A percentile compares a stretch with the other conserved stretches of the same genome.
Evolutionary conservation across 345 rosid species (phyloP).

Genomic region (Diplotaxis tenuifolia): DNA sequence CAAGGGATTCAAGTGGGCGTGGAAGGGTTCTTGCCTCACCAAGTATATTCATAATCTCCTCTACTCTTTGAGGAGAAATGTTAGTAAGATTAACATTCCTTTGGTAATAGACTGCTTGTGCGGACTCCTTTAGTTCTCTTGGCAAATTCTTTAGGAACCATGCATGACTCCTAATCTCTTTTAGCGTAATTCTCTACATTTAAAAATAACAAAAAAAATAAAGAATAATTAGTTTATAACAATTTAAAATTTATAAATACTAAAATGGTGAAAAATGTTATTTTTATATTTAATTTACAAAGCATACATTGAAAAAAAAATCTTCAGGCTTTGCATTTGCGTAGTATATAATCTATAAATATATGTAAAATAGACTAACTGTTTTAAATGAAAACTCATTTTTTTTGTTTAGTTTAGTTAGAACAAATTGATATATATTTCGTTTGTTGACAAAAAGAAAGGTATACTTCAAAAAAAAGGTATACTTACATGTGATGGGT

Average conservation of each 20-base stretch:
- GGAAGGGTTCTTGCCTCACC: slow-evolving; percentile 60
- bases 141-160: slow-evolving; percentile 74
- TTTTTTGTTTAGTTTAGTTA: neutral
- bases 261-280: neutral
- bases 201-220: neutral
- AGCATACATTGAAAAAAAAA: neutral
- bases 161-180: slow-evolving; percentile 61
- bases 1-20: neutral
- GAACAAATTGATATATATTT: neutral
- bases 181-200: slow-evolving; percentile 55
- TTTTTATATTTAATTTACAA: neutral
- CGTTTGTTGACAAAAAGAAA: neutral
- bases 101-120: slow-evolving; percentile 35
- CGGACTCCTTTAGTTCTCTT: slow-evolving; percentile 52
- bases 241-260: neutral
- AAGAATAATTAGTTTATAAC: neutral
- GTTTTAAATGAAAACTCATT: neutral
- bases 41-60: slow-evolving; percentile 55
- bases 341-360: neutral
- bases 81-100: slow-evolving; percentile 24
- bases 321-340: neutral
- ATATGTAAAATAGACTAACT: neutral
- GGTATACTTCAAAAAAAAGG: neutral
- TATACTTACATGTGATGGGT: slow-evolving; percentile 61
- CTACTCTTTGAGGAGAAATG: slow-evolving; percentile 56